These are phyloP conservation scores for Mycena rebaudengoi DNA, from an alignment of 768 basidiomycete genomes.

Conservation along the genomic window DNA sequence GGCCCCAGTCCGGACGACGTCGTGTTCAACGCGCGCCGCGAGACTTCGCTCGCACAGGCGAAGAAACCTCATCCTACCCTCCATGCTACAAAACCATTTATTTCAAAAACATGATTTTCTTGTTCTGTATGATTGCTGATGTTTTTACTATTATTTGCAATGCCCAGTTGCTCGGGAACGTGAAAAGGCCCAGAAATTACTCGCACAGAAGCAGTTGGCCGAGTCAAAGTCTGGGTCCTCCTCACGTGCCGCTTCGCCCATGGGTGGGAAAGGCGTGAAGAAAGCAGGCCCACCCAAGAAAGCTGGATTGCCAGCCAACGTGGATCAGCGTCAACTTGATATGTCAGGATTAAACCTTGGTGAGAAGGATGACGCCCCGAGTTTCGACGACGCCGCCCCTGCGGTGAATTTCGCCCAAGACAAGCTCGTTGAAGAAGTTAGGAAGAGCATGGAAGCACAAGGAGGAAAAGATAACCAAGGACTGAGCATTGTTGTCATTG, in stretches of 20 bases:
- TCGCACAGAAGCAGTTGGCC: conserved; percentile 55
- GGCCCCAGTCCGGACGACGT: conserved; percentile 93
- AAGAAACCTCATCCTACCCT: conserved; percentile 27
- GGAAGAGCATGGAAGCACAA: conserved; percentile 52
- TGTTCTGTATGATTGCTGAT: conserved; percentile 41
- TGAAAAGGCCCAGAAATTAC: conserved; percentile 72
- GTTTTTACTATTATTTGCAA: conserved; percentile 48
- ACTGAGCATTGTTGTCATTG: conserved; percentile 91
- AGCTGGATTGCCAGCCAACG: conserved; percentile 27
- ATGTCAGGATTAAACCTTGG: conserved; percentile 77
- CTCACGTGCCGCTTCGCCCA: conserved; percentile 56
- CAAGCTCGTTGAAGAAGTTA: conserved; percentile 86
- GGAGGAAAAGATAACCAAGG: conserved; percentile 67
- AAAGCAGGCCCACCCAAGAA: conserved; percentile 49
- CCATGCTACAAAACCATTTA: conserved; percentile 25
- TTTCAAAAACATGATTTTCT: conserved; percentile 31
- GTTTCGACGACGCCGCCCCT: conserved; percentile 64
- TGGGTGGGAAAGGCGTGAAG: conserved; percentile 51
- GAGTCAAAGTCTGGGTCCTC: conserved; percentile 48
- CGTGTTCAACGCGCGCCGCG: conserved; percentile 81
- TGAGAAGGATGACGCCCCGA: conserved; percentile 47
- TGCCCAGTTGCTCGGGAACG: conserved; percentile 80
- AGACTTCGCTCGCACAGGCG: conserved; percentile 65
- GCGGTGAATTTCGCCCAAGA: conserved; percentile 76
- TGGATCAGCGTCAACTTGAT: conserved; percentile 74